Base-by-base conservation (phyloP, 768 basidiomycete genomes). In the Tulasnella sp. region DNA sequence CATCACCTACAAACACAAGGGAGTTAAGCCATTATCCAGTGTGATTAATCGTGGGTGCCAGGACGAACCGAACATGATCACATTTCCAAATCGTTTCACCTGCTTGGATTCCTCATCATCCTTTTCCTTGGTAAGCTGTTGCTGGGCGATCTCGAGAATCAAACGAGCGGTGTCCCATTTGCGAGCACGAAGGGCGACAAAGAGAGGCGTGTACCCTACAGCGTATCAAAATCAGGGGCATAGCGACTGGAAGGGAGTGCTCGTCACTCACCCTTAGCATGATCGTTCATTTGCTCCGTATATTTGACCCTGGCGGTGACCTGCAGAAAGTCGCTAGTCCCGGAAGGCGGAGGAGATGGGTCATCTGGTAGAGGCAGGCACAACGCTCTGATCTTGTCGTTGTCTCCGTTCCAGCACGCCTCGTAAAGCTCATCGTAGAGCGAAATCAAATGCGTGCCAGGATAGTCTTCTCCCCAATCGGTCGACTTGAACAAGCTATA, bases 111-210 rank as follows among this genome's bases (percentile, higher is more conserved):
- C 70, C 4, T 76, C 81, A 14, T 83, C 78, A 4, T 83, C 79
- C 11, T 71, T 72, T 11, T 85, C 82, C 0, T 83, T 80, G 14
- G 72, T 36, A 77, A 88, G 88, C 79, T 91, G 89, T 12, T 89
- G 86, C 1, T 82, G 82, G 6, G 88, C 85, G 77, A 90, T 89
- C 1, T 87, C 86, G 34, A 90, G 79, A 25, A 91, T 84, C 7
- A 90, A 81, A n/a, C 85, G 86, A 0, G 88, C 89, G 0, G 89
- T 88, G 5, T 85, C 83, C 89, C 89, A 91, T 25, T 84, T 85
- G 8, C 87, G 84, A 17, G 84, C 85, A 38, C 81, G 80, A 17
- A 89, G 77, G 0, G 89, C 89, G n/a, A 87, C 86, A 73, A 82
- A 74, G 1, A 85, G 76, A 0, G 89, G 87, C 0, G 86, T 87